These are phyloP conservation scores for Lavandula angustifolia DNA, from an alignment of 257 asterid species.

Conservation along the genomic window DNA sequence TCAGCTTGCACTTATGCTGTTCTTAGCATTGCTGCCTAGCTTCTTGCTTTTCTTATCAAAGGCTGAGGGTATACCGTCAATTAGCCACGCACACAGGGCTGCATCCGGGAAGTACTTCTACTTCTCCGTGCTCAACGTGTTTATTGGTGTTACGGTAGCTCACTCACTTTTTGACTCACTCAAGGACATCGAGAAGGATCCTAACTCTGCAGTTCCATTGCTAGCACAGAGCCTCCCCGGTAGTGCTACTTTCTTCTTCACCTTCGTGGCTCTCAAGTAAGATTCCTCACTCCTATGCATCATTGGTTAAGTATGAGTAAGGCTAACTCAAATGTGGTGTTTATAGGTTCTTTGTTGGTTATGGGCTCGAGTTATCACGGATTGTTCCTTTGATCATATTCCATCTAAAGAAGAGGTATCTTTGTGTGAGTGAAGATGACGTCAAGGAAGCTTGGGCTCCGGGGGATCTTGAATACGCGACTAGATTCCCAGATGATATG, in stretches of 20 bases:
- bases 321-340: slow-evolving; percentile 18
- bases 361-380: slow-evolving; percentile 90
- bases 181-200: slow-evolving; percentile 51
- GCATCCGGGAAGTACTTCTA: slow-evolving; percentile 91
- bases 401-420: slow-evolving; percentile 72
- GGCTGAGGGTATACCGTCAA: slow-evolving; percentile 82
- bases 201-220: slow-evolving; percentile 39
- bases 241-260: slow-evolving; percentile 94
- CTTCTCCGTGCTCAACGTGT: slow-evolving; percentile 77
- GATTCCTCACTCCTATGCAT: slow-evolving; percentile 24
- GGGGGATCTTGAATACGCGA: slow-evolving; percentile 74
- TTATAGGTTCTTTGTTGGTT: slow-evolving; percentile 93
- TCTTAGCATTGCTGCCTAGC: slow-evolving; percentile 77
- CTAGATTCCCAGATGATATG: slow-evolving; percentile 80
- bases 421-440: slow-evolving; percentile 85
- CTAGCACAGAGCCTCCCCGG: slow-evolving; percentile 83
- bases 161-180: slow-evolving; percentile 60
- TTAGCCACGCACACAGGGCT: slow-evolving; percentile 80
- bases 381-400: slow-evolving; percentile 72
- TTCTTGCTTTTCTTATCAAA: slow-evolving; percentile 78
- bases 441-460: slow-evolving; percentile 90
- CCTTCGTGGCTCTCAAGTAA: slow-evolving; percentile 93
- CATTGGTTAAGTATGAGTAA: not conserved
- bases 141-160: slow-evolving; percentile 83
- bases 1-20: slow-evolving; percentile 82